A percentile compares a stretch with the other conserved stretches of the same genome.
phyloP scores from a whole-genome alignment of 179 eudicot species.

The Carnegiea gigantea region DNA sequence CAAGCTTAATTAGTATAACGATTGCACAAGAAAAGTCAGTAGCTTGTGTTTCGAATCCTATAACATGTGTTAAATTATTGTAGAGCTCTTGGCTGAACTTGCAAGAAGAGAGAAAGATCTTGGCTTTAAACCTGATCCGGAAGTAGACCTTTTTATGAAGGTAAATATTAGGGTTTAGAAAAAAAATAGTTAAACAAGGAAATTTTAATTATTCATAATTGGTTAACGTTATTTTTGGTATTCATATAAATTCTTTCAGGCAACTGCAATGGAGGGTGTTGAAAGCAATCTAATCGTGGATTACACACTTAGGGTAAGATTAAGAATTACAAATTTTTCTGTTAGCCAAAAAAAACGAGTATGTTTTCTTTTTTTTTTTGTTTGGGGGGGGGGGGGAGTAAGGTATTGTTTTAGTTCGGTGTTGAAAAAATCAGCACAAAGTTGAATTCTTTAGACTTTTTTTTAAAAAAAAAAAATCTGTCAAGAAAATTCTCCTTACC shows the following conservation, averaged over 20 bases:
- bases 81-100: conserved; percentile 43
- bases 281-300: conserved; percentile 84
- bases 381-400: too few species aligned
- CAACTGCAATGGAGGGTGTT: conserved; percentile 83
- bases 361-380: too few species aligned
- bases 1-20: too few species aligned
- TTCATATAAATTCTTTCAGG: conserved; percentile 39
- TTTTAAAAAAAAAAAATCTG: neutral
- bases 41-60: neutral
- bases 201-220: neutral
- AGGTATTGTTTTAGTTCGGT: conserved; percentile 9
- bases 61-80: neutral
- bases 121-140: conserved; percentile 47
- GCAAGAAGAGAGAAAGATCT: conserved; percentile 44
- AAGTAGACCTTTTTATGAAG: conserved; percentile 57
- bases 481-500: conserved; percentile 16
- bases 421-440: conserved; percentile 18
- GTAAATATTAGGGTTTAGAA: conserved; percentile 13
- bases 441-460: conserved; percentile 11
- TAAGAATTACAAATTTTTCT: neutral
- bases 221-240: neutral
- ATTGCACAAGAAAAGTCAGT: neutral
- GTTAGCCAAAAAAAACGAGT: too few species aligned
- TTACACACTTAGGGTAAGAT: conserved; percentile 71
- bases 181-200: neutral